Conservation (phyloP, 129 eudicot genomes). For the Kitagawia praeruptora region DNA sequence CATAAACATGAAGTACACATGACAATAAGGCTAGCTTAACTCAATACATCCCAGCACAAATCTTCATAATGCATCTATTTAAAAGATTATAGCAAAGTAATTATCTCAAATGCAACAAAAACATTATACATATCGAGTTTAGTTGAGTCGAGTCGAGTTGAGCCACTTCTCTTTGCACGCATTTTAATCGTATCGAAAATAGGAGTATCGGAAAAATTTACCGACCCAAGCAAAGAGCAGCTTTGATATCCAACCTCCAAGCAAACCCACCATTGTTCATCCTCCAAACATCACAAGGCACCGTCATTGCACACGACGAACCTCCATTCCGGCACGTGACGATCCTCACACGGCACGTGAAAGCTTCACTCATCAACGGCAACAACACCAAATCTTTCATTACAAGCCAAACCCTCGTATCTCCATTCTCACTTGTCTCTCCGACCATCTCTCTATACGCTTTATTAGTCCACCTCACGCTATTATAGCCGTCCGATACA, state of each 20-base stretch:
- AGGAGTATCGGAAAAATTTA: not conserved
- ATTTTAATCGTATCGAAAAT: no score
- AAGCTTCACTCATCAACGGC: slow-evolving; percentile 36
- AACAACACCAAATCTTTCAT: slow-evolving; percentile 31
- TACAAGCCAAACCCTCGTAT: slow-evolving; percentile 26
- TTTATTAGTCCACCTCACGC: slow-evolving; percentile 62
- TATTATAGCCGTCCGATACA: slow-evolving; percentile 36
- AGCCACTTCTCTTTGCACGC: not conserved
- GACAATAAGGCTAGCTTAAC: no score
- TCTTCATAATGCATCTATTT: not conserved
- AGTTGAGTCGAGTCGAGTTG: not conserved
- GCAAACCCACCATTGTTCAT: slow-evolving; percentile 68
- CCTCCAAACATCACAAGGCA: slow-evolving; percentile 87
- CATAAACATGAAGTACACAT: not conserved
- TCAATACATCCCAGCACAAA: no score
- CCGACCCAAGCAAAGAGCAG: slow-evolving; percentile 64
- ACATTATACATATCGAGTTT: no score
- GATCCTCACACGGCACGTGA: slow-evolving; percentile 70
- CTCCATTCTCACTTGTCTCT: slow-evolving; percentile 15
- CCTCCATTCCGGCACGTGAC: slow-evolving; percentile 43
- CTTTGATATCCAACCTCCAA: slow-evolving; percentile 69
- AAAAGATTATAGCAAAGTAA: not conserved
- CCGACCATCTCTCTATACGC: slow-evolving; percentile 53
- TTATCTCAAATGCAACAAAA: not conserved
- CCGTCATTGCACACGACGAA: slow-evolving; percentile 16